These are phyloP conservation scores for Chrysanthemum lavandulifolium DNA, from an alignment of 129 eudicot genomes.

Conservation along the genomic window DNA sequence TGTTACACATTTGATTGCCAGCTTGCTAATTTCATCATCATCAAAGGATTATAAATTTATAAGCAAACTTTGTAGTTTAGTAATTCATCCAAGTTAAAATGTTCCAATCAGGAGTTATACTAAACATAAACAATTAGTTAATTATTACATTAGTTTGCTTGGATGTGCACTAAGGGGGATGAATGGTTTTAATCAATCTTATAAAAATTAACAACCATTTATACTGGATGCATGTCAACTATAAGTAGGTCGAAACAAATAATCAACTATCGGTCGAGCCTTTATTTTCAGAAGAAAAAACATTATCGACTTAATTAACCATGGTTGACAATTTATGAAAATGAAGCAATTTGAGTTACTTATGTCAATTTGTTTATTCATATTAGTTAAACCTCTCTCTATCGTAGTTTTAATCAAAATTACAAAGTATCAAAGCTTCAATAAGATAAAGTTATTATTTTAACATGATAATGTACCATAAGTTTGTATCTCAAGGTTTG, in stretches of 20 bases:
- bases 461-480: too few relatives aligned
- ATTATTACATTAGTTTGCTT: conserved; percentile 22
- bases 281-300: too few relatives aligned
- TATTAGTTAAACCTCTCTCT: too few relatives aligned
- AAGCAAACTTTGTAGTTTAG: conserved; percentile 23
- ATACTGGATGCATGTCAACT: conserved; percentile 7
- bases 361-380: too few relatives aligned
- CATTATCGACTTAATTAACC: too few relatives aligned
- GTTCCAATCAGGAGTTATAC: conserved; percentile 31
- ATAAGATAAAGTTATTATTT: too few relatives aligned
- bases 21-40: conserved; percentile 28
- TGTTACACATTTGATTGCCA: conserved; percentile 21
- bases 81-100: conserved; percentile 22
- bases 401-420: too few relatives aligned
- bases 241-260: not conserved
- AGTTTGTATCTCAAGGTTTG: too few relatives aligned
- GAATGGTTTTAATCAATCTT: conserved; percentile 13
- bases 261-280: too few relatives aligned
- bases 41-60: conserved; percentile 4
- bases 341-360: too few relatives aligned
- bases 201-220: conserved; percentile 4
- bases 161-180: conserved; percentile 28
- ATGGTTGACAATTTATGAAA: too few relatives aligned
- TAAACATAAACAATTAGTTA: conserved; percentile 15
- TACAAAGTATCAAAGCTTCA: too few relatives aligned